Evolutionary conservation across 2,329 filamentous ascomycete genomes (phyloP), one percentile per base, ranked within the genome.

Genomic region (Claviceps sp.): DNA sequence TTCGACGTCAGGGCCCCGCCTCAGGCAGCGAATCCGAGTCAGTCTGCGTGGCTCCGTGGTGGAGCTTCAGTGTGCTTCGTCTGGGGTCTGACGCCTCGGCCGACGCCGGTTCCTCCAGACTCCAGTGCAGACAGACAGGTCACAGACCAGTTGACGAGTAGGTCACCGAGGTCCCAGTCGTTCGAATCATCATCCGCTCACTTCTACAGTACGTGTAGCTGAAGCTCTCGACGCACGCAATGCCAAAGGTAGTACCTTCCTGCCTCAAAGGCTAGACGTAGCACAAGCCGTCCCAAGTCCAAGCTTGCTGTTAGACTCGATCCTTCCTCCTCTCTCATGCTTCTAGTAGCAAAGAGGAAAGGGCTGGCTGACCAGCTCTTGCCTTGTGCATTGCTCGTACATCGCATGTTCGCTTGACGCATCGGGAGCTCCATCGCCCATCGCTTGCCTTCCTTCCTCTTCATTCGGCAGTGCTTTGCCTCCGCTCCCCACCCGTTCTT

Each of bases 21-120:
- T 48, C 40, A 14, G 20, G 34, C 48, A 53, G 37, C 43, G 43
- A n/a, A 41, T 50, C 48, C 48, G 52, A 53, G 52, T 53, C 52
- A 53, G 51, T 47, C 50, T 37, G 37, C 13, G 26, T 30, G 26
- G 30, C 47, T 46, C 8, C 7, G 18, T 22, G 24, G 8, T 34
- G 24, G 24, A 18, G 30, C 44, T 26, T 48, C 16, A 38, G 38
- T 41, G 50, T 40, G 50, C 50, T 52, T 42, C 47, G 51, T 37
- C 51, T n/a, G n/a, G n/a, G n/a, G n/a, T n/a, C n/a, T 40, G 51
- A 52, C 47, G 51, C 51, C 51, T 50, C 51, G 48, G 47, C 30
- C 47, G 47, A 38, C 51, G 51, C 50, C 50, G 16, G 30, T 34
- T 34, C 30, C 30, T 34, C 30, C 30, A 34, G 30, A 3, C 30